Evolutionary conservation across 2,329 filamentous ascomycete genomes (phyloP).

Genomic region (Coniochaeta prunicola): DNA sequence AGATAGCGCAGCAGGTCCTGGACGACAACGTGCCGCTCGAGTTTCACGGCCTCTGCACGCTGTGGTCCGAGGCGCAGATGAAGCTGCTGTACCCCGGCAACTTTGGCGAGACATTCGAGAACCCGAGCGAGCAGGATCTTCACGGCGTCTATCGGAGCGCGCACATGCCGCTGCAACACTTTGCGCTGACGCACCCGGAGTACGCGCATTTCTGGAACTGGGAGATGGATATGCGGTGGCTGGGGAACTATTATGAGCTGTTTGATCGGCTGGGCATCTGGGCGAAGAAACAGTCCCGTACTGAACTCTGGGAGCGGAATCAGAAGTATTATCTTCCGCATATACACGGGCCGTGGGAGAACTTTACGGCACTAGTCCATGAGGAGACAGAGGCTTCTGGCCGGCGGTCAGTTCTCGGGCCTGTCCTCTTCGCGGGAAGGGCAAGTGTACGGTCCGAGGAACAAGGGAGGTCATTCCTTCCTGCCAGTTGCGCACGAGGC

Average conservation of each 20-base stretch:
- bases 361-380: conserved; percentile 60
- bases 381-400: conserved; percentile 48
- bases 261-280: conserved; percentile 61
- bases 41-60: conserved; percentile 71
- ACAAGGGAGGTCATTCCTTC: conserved; percentile 44
- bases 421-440: conserved; percentile 44
- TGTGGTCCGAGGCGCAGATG: conserved; percentile 87
- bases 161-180: conserved; percentile 57
- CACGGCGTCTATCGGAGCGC: conserved; percentile 64
- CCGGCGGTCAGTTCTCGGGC: conserved; percentile 60
- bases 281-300: conserved; percentile 60
- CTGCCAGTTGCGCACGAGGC: conserved; percentile 46
- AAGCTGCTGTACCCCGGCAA: conserved; percentile 64
- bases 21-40: conserved; percentile 61
- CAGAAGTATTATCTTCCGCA: conserved; percentile 70
- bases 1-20: conserved; percentile 64
- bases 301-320: conserved; percentile 71
- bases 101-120: conserved; percentile 61
- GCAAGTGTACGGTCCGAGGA: conserved; percentile 42
- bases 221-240: conserved; percentile 61
- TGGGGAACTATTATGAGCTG: conserved; percentile 65
- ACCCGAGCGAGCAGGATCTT: conserved; percentile 48
- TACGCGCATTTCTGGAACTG: conserved; percentile 65
- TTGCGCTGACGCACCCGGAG: conserved; percentile 54
- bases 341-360: conserved; percentile 63